Evolutionary conservation across 2,329 filamentous ascomycete genomes (phyloP), one percentile per base, ranked within the genome.

Genomic region (Elsinoe batatas): DNA sequence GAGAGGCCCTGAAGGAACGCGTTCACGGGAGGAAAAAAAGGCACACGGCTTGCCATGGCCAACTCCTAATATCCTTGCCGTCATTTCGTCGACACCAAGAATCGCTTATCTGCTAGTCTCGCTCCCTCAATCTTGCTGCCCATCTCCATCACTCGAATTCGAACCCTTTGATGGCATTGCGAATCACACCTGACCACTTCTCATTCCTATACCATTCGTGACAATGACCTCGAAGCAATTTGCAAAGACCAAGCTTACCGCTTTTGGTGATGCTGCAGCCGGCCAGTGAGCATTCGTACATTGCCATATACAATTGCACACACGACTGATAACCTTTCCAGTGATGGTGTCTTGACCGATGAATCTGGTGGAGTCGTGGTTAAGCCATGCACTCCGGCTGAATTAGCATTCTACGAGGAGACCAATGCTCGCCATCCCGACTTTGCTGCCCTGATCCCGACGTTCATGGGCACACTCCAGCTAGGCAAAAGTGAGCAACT

Each of bases 391-490:
- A 95, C 88, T 0, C 74, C 82, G 60, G 78, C 83, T 60, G 93
- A 98, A 73, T 82, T 97, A 64, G 79, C 83, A 43, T 98, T 98
- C 71, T 98, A 98, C 76, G 82, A 95, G 68, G 81, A 82, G 37
- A 84, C 74, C 22, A 67, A 83, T 26, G 71, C 79, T 33, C 72
- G 78, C 18, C 85, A 95, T 66, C 81, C 83, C 30, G 81, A 84
- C 1, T 88, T 97, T 64, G 80, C 83, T 51, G 80, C 84, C 20
- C 80, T 91, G 64, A 91, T 97, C 77, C 91, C 93, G 44, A 78
- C 82, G 4, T 97, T 84, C 71, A 82, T 95, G 71, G 93, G 93
- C 58, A 87, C 83, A 2, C 76, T 98, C 49, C 73, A 76, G 26
- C 80, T 95, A n/a, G 80, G 79, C 60, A 57, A 69, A 15, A 57